Base-by-base conservation (phyloP, 2,329 filamentous ascomycete species). In the Talaromyces pinophilus region DNA sequence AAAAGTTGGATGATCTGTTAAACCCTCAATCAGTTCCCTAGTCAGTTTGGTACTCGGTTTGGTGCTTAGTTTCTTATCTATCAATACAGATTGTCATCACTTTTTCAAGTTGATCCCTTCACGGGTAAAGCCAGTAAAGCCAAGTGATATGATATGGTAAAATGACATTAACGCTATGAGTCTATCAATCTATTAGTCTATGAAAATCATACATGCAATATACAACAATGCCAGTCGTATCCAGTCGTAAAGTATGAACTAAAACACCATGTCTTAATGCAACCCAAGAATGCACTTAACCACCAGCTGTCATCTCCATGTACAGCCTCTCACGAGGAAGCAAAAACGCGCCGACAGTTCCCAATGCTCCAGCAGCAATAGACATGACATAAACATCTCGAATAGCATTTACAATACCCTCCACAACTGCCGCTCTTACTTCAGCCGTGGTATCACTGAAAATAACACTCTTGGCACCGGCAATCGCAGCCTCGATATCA, bases 401-500 rank as follows among this genome's bases (percentile, higher is more conserved):
- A 19, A 63, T 55, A 7, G 61, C 61, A 44, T 55, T 44, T 2
- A 63, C 48, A 44, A 63, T 25, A 2, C 40, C 61, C 17, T 30
- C n/a, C 1, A 63, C 22, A 55, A 63, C 61, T 22, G 33, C 48
- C 4, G 61, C 42, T 7, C 42, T 54, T 1, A 65, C 55, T 11
- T 60, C 63, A 17, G 63, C 50, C 17, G 63, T 65, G 4, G 54
- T 65, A 22, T 60, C 55, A 52, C 28, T 50, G 19, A 65, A 50
- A 17, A 65, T 46, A 6, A 57, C 30, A 28, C 54, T 59, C 33
- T 65, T 38, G 8, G 54, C 55, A 19, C 63, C 63, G 33, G 63
- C 54, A 42, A 65, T 38, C 10, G 63, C 63, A 25, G 54, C 42
- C 10, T 60, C 54, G 33, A 65, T 65, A 13, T 65, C 63, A 6